Conservation (phyloP, 805 yeast genomes). For the Yamadazyma takamatsuzukensis region DNA sequence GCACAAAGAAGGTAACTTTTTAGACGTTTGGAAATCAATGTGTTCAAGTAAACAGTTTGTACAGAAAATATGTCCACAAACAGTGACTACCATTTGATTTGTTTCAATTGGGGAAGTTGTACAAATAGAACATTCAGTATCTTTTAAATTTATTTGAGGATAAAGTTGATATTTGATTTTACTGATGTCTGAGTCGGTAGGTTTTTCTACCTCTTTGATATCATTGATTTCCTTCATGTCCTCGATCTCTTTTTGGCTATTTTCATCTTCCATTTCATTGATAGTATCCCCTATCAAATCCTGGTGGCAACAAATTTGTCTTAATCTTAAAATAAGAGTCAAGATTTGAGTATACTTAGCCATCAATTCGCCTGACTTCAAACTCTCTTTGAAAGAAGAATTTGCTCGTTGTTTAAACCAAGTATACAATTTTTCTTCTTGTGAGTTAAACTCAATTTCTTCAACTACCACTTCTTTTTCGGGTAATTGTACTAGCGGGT, state of each 20-base stretch:
- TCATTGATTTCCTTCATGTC: constrained; percentile 9
- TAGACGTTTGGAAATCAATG: constrained; percentile 59
- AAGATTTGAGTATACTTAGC: constrained; percentile 74
- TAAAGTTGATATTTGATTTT: constrained; percentile 26
- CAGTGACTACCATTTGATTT: constrained; percentile 56
- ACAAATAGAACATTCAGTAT: constrained; percentile 83
- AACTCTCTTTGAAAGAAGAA: constrained; percentile 53
- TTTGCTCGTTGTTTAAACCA: constrained; percentile 68
- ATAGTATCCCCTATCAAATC: constrained; percentile 52
- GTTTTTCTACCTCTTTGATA: constrained; percentile 8
- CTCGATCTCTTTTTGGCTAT: constrained; percentile 11
- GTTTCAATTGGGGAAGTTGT: constrained; percentile 60
- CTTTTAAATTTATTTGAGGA: constrained; percentile 16
- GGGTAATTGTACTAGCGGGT: constrained; percentile 72
- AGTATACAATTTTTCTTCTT: constrained; percentile 63
- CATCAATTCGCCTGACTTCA: constrained; percentile 63
- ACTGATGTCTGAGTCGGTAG: constrained; percentile 19
- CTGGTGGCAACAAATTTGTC: constrained; percentile 88
- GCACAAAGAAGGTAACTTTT: constrained; percentile 48
- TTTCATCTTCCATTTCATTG: constrained; percentile 48
- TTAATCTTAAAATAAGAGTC: constrained; percentile 74
- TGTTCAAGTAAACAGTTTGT: constrained; percentile 69
- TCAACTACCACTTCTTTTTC: constrained; percentile 69
- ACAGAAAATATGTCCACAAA: constrained; percentile 83
- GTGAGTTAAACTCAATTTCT: constrained; percentile 59